Conservation (phyloP, 805 yeast species). For the Saccharomycopsis fibuligera region DNA sequence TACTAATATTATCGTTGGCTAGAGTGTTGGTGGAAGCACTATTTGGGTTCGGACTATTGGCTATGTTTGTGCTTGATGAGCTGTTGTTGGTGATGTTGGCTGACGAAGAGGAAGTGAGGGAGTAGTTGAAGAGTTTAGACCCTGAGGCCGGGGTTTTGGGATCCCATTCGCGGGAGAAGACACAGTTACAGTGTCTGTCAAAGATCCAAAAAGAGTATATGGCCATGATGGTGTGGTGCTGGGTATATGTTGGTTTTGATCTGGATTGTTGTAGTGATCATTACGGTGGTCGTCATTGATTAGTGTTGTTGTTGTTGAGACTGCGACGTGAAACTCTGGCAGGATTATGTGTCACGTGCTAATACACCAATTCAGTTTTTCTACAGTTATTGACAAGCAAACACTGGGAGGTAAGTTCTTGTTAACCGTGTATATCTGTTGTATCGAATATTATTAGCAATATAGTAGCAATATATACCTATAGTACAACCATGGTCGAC, state of each 20-base stretch:
- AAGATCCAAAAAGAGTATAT: constrained; percentile 85
- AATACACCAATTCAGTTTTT: too few relatives aligned
- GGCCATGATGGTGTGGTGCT: too few relatives aligned
- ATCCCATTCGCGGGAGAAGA: constrained; percentile 70
- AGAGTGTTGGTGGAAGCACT: constrained; percentile 12
- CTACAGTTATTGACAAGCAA: too few relatives aligned
- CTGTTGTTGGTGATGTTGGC: constrained; percentile 6
- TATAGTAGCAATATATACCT: not conserved
- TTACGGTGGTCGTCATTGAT: too few relatives aligned
- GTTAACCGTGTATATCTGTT: too few relatives aligned
- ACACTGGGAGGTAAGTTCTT: too few relatives aligned
- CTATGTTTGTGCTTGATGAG: constrained; percentile 8
- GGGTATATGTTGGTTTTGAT: too few relatives aligned
- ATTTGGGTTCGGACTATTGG: not conserved
- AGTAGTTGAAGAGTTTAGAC: constrained; percentile 16
- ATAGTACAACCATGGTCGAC: not conserved
- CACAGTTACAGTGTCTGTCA: constrained; percentile 89
- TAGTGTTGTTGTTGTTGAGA: too few relatives aligned
- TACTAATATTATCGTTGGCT: constrained; percentile 23
- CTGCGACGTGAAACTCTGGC: too few relatives aligned
- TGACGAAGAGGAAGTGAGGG: constrained; percentile 4
- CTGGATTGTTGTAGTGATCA: too few relatives aligned
- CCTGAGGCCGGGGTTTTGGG: constrained; percentile 28
- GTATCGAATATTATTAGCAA: too few relatives aligned
- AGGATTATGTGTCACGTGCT: too few relatives aligned